Evolutionary conservation across 345 rosid genomes (phyloP), one percentile per base, ranked within the genome.

Genomic region (Excoecaria agallocha): DNA sequence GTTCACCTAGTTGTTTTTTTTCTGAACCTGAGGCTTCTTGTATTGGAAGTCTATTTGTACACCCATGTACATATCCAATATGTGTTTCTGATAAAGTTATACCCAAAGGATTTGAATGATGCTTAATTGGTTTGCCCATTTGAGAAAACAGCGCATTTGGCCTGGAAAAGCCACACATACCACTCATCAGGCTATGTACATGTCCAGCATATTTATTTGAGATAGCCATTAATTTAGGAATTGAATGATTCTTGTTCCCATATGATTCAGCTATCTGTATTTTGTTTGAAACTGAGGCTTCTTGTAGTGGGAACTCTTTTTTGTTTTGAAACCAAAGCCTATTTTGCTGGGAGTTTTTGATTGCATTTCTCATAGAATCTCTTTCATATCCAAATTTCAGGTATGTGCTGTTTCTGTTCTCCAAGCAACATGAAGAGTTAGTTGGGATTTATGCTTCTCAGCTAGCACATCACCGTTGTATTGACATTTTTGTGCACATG

Each of bases 361-460:
- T 63, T 71, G 24, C 35, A 71, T 62, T 48, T 2, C 71, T 69
- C 60, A 52, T 69, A 58, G 41, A 73, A 24, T 82, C 59, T 54
- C 82, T 65, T 78, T 60, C 73, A 74, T 70, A 64, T 73, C 63
- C 82, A 69, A 43, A 72, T 91, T 71, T 71, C 87, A 95, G 99
- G 98, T 90, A 95, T 81, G 89, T 91, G 7, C 90, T 95, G 98
- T 93, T 87, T 86, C 84, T 95, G 45, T 95, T 93, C 81, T 91
- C 99, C 73, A 93, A 91, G 83, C 99, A 95, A 80, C 97, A 88
- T 71, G 98, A 95, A 83, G 98, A 88, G 73, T 85, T 93, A 71
- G 97, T 95, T 74, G 98, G 99, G 66, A 86, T 95, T 69, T 95
- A 93, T 84, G 97, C 99, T 74, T 93, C 99, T 77, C 97, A 95